phyloP scores from a whole-genome alignment of 768 basidiomycete species.

The Hericium alpestre region DNA sequence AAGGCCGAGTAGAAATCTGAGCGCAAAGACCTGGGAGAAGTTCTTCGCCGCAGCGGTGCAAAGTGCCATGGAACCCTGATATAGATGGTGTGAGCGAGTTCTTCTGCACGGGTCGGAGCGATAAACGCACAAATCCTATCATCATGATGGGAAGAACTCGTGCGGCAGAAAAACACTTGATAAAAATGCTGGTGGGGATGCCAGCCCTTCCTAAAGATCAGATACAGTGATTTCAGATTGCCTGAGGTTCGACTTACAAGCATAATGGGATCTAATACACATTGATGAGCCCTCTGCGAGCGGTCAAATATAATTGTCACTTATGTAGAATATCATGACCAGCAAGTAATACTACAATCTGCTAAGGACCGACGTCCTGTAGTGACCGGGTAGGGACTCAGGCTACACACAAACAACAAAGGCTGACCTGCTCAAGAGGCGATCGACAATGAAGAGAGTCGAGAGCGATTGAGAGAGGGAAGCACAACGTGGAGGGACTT shows the following conservation, averaged over 20 bases:
- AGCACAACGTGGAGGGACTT: no score
- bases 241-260: not conserved
- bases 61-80: not conserved
- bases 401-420: no score
- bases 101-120: no score
- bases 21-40: not conserved
- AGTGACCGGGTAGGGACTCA: no score
- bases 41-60: not conserved
- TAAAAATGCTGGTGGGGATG: not conserved
- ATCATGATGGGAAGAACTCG: not conserved
- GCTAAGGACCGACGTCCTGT: no score
- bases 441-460: no score
- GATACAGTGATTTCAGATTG: not conserved
- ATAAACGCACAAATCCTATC: not conserved
- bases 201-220: not conserved
- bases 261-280: not conserved
- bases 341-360: not conserved
- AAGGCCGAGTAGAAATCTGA: not conserved
- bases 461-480: no score
- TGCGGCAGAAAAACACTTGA: not conserved
- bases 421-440: no score
- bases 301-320: not conserved
- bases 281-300: not conserved
- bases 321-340: not conserved
- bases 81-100: not conserved